Conservation (phyloP, 805 yeast species). For the Hanseniaspora thailandica region DNA sequence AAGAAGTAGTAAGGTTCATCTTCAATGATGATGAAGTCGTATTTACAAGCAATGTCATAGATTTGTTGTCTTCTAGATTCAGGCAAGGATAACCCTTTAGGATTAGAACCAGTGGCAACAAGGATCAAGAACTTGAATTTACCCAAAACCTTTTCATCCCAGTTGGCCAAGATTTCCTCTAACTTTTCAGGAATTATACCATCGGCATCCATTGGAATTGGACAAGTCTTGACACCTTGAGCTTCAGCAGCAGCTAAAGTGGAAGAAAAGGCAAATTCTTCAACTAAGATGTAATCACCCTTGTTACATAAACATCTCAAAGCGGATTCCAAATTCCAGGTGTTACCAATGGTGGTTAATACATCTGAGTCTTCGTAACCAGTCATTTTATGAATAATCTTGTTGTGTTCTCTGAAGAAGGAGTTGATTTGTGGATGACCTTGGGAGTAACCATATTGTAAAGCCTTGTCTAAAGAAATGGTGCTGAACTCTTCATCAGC, state of each 20-base stretch:
- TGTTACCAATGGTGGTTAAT: slow-evolving; percentile 67
- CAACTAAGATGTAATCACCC: slow-evolving; percentile 76
- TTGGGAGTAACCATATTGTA: slow-evolving; percentile 80
- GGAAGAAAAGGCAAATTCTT: slow-evolving; percentile 72
- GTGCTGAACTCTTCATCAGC: slow-evolving; percentile 41
- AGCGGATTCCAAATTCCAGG: slow-evolving; percentile 79
- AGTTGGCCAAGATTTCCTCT: slow-evolving; percentile 47
- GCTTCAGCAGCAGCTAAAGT: slow-evolving; percentile 75
- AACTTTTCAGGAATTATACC: slow-evolving; percentile 70
- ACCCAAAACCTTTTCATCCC: slow-evolving; percentile 51
- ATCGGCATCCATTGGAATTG: slow-evolving; percentile 63
- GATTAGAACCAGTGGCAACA: slow-evolving; percentile 94
- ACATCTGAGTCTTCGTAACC: slow-evolving; percentile 61
- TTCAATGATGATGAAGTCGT: slow-evolving; percentile 78
- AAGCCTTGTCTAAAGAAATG: slow-evolving; percentile 67
- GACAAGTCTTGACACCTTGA: slow-evolving; percentile 53
- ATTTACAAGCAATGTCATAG: slow-evolving; percentile 68
- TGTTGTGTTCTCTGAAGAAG: slow-evolving; percentile 68
- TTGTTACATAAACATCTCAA: slow-evolving; percentile 65
- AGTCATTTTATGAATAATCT: slow-evolving; percentile 32
- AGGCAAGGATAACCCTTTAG: slow-evolving; percentile 81
- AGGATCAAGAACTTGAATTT: slow-evolving; percentile 83
- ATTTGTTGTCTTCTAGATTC: slow-evolving; percentile 65
- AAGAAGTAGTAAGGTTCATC: slow-evolving; percentile 97
- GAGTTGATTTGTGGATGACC: slow-evolving; percentile 64